A percentile compares a stretch with the other conserved stretches of the same genome.
Evolutionary conservation across 768 basidiomycete genomes (phyloP).

Genomic region (Leccinum subgranulosum): DNA sequence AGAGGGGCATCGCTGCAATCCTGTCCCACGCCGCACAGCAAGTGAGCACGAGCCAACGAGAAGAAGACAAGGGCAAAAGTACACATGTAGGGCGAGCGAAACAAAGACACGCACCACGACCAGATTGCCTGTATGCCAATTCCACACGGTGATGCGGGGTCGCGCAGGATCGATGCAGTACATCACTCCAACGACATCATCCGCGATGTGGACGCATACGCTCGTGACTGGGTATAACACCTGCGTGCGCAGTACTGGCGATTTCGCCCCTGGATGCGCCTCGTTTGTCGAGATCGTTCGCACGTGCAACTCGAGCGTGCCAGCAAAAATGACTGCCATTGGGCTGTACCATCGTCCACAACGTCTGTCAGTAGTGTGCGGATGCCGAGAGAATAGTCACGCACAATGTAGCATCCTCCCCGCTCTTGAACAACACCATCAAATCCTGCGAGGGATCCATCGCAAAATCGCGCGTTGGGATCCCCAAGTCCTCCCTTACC

Average conservation of each 20-base stretch:
- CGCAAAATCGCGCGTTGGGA: slow-evolving; percentile 52
- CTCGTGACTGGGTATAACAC: slow-evolving; percentile 22
- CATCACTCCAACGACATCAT: slow-evolving; percentile 52
- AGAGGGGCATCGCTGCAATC: slow-evolving; percentile 22
- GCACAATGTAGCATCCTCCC: slow-evolving; percentile 15
- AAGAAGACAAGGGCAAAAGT: neutral
- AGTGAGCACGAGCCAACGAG: neutral
- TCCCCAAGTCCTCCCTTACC: slow-evolving; percentile 35
- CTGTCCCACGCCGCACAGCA: slow-evolving; percentile 20
- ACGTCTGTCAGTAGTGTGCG: neutral
- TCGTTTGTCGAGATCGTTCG: slow-evolving; percentile 42
- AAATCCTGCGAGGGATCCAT: slow-evolving; percentile 67
- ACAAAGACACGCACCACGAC: slow-evolving; percentile 37
- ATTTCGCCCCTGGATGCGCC: slow-evolving; percentile 41
- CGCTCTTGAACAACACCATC: slow-evolving; percentile 40
- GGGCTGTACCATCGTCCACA: slow-evolving; percentile 3
- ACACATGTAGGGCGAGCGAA: no score
- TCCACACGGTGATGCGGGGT: slow-evolving; percentile 40
- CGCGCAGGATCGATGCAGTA: slow-evolving; percentile 28
- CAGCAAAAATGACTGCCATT: slow-evolving; percentile 3
- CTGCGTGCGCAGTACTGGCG: slow-evolving; percentile 26
- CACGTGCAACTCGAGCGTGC: slow-evolving; percentile 37
- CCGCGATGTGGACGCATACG: slow-evolving; percentile 48
- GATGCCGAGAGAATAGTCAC: neutral
- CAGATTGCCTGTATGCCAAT: slow-evolving; percentile 45